Evolutionary conservation across 192 early-diverging fungal genomes (phyloP).

Genomic region (Umbelopsis ramanniana): DNA sequence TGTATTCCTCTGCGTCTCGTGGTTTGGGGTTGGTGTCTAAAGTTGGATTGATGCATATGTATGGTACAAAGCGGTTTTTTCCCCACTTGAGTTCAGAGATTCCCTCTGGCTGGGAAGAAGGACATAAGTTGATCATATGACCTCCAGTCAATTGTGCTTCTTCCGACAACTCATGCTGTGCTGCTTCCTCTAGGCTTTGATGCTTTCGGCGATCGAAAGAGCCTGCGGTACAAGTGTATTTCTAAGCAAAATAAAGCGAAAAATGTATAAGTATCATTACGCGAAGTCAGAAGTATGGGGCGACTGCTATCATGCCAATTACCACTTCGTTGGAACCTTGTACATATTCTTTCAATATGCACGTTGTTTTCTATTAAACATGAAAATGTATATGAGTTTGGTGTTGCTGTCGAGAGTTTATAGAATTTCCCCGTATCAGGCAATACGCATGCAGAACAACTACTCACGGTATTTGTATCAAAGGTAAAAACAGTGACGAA

Average conservation of each 20-base stretch:
- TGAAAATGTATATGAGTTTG: background rate
- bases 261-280: background rate
- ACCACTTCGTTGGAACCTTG: conserved; percentile 64
- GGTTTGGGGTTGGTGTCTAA: conserved; percentile 42
- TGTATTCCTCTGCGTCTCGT: conserved; percentile 58
- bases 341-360: conserved; percentile 58
- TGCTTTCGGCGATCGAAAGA: conserved; percentile 59
- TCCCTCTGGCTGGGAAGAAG: conserved; percentile 46
- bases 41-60: conserved; percentile 52
- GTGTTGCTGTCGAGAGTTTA: background rate
- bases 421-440: background rate
- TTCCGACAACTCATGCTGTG: conserved; percentile 60
- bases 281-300: background rate
- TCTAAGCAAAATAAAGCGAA: conserved; percentile 27
- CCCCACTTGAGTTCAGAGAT: conserved; percentile 67
- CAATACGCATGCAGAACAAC: too few species aligned
- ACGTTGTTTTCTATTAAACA: conserved; percentile 55
- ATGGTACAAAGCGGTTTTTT: conserved; percentile 61
- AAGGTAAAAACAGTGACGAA: conserved; percentile 58
- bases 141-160: conserved; percentile 60
- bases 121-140: conserved; percentile 48
- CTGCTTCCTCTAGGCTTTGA: conserved; percentile 48
- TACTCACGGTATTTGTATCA: conserved; percentile 47
- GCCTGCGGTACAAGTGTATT: conserved; percentile 63
- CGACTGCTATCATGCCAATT: conserved; percentile 10